These are phyloP conservation scores for Arthroderma sp. DNA, from an alignment of 2,329 filamentous ascomycete genomes.

Conservation along the genomic window DNA sequence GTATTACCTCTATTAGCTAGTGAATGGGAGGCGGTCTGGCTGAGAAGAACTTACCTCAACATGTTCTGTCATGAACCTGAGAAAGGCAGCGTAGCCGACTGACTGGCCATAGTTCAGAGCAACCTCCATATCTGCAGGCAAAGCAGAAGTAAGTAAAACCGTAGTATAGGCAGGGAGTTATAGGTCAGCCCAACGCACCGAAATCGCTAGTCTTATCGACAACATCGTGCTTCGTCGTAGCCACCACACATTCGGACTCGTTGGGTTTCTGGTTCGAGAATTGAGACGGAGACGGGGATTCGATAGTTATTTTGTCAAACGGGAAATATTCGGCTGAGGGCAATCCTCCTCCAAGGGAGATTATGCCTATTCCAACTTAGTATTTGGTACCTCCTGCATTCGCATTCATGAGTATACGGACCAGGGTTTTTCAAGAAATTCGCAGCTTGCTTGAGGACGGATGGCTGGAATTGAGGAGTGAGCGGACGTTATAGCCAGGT, in stretches of 20 bases:
- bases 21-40: not conserved
- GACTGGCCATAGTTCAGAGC: constrained; percentile 90
- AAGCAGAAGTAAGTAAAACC: constrained; percentile 10
- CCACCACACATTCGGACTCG: constrained; percentile 47
- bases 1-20: constrained; percentile 5
- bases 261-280: constrained; percentile 58
- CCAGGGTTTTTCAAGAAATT: constrained; percentile 64
- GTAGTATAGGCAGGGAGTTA: not conserved
- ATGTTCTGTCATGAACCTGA: constrained; percentile 88
- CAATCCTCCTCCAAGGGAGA: constrained; percentile 84
- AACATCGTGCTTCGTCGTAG: constrained; percentile 73
- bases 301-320: constrained; percentile 64
- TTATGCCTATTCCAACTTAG: constrained; percentile 42
- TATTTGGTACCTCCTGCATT: not conserved
- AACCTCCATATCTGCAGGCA: constrained; percentile 62
- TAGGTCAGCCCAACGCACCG: constrained; percentile 17
- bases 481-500: not conserved
- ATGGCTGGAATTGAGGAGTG: constrained; percentile 35
- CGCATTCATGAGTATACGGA: constrained; percentile 9
- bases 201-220: constrained; percentile 46
- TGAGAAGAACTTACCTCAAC: constrained; percentile 47
- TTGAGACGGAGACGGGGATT: constrained; percentile 53
- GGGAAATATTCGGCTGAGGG: constrained; percentile 87
- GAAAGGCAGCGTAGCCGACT: constrained; percentile 69
- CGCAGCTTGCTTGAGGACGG: constrained; percentile 72